Evolutionary conservation across 805 yeast species (phyloP).

Genomic region (Nakazawaea anatomiae): DNA sequence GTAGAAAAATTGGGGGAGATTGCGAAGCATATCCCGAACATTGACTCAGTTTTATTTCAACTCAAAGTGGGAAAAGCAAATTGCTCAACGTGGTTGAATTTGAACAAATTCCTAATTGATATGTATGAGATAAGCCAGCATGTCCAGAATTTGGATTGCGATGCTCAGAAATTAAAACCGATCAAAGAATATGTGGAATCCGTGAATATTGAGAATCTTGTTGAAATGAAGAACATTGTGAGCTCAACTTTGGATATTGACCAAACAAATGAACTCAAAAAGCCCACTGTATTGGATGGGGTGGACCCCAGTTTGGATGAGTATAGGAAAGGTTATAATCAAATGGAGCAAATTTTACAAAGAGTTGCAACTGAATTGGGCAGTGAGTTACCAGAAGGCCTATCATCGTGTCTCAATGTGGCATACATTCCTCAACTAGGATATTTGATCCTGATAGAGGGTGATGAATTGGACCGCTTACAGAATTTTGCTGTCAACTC

Average conservation of each 20-base stretch:
- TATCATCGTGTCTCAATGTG: slow-evolving; percentile 22
- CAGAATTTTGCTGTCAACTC: slow-evolving; percentile 3
- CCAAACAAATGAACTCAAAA: slow-evolving; percentile 22
- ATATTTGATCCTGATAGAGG: slow-evolving; percentile 26
- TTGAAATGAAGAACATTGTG: slow-evolving; percentile 14
- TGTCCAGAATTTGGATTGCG: slow-evolving; percentile 3
- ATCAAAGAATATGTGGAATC: neutral
- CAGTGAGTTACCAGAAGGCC: neutral
- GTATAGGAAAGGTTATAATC: slow-evolving; percentile 18
- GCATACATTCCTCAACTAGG: slow-evolving; percentile 43
- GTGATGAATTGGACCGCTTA: neutral
- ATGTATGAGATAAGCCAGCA: slow-evolving; percentile 14
- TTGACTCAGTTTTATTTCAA: slow-evolving; percentile 16
- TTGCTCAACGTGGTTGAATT: slow-evolving; percentile 23
- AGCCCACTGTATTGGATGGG: slow-evolving; percentile 24
- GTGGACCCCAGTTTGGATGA: slow-evolving; percentile 23
- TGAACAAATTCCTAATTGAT: slow-evolving; percentile 19
- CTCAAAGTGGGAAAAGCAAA: slow-evolving; percentile 22
- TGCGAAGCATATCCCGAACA: slow-evolving; percentile 24
- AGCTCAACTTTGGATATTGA: slow-evolving; percentile 30
- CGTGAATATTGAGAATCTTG: slow-evolving; percentile 11
- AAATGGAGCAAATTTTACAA: slow-evolving; percentile 26
- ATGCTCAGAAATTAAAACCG: neutral
- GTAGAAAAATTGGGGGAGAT: slow-evolving; percentile 16
- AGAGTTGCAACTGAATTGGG: slow-evolving; percentile 17